Conservation (phyloP, 164 flowering plant genomes). For the Nelumbo lutea region DNA sequence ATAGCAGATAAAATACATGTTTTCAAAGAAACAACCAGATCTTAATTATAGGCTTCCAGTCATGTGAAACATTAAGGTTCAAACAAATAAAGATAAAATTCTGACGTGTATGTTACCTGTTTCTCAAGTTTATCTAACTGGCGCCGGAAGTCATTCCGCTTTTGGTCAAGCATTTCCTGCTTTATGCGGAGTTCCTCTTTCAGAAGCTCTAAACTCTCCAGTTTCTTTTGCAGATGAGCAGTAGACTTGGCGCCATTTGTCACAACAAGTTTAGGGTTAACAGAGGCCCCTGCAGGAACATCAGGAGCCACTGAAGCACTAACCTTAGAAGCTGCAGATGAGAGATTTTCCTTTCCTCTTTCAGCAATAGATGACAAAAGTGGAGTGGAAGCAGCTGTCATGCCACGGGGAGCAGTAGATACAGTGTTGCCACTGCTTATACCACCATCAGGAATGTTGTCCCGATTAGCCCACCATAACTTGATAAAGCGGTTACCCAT, state of each 20-base stretch:
- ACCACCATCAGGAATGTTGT: slow-evolving; percentile 58
- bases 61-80: neutral
- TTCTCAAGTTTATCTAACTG: slow-evolving; percentile 68
- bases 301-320: slow-evolving; percentile 23
- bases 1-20: neutral
- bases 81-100: neutral
- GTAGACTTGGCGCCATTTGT: slow-evolving; percentile 40
- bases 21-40: neutral
- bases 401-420: slow-evolving; percentile 25
- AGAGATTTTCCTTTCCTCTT: slow-evolving; percentile 40
- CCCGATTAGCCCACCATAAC: slow-evolving; percentile 93
- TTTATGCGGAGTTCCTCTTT: slow-evolving; percentile 87
- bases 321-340: slow-evolving; percentile 28
- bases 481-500: slow-evolving; percentile 97
- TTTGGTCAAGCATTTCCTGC: slow-evolving; percentile 85
- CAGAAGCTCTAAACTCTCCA: slow-evolving; percentile 60
- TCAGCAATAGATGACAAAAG: slow-evolving; percentile 26
- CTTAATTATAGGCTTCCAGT: neutral
- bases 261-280: slow-evolving; percentile 29
- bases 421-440: slow-evolving; percentile 24
- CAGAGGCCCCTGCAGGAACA: slow-evolving; percentile 24
- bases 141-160: slow-evolving; percentile 70
- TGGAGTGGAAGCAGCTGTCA: slow-evolving; percentile 23
- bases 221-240: slow-evolving; percentile 61
- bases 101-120: slow-evolving; percentile 42